Evolutionary conservation across 1,284 basidiomycete genomes (phyloP).

Genomic region (Cryptococcus sp.): DNA sequence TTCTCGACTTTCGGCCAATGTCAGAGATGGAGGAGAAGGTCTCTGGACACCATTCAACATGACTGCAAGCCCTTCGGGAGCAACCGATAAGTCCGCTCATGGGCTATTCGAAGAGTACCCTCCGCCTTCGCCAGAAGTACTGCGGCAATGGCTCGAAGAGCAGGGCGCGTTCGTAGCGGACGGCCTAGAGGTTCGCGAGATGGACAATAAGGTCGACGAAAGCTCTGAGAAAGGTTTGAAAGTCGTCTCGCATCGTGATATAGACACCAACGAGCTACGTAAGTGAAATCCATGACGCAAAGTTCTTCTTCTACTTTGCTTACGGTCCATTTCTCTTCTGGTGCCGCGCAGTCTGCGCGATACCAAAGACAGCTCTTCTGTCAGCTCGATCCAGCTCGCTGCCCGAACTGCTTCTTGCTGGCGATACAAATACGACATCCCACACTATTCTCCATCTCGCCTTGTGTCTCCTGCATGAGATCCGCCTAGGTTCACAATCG

Average conservation of each 20-base stretch:
- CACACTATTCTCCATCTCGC: conserved; percentile 46
- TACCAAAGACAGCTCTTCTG: conserved; percentile 49
- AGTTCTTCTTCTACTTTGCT: not conserved
- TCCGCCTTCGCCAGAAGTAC: conserved; percentile 22
- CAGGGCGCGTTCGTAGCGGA: conserved; percentile 8
- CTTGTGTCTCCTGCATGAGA: conserved; percentile 51
- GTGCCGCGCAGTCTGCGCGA: conserved; percentile 42
- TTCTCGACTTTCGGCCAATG: no score
- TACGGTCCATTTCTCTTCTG: not conserved
- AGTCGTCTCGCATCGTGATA: conserved; percentile 10
- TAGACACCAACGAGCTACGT: conserved; percentile 18
- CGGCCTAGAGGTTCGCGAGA: conserved; percentile 18
- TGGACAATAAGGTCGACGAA: conserved; percentile 1
- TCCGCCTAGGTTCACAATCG: conserved; percentile 40
- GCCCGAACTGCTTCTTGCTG: conserved; percentile 3
- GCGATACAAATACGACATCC: conserved; percentile 9
- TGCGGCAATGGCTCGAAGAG: conserved; percentile 26
- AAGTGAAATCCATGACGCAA: conserved; percentile 1
- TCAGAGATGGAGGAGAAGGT: no score
- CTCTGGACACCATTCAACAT: no score
- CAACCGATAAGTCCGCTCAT: not conserved
- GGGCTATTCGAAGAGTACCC: conserved; percentile 8
- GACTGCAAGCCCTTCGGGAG: not conserved
- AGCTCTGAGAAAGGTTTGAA: conserved; percentile 6
- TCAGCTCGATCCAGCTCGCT: conserved; percentile 40